Percentiles rank a stretch among this genome's conserved stretches.
phyloP scores from a whole-genome alignment of 2,329 filamentous ascomycete genomes.

The Epichloe sibirici region DNA sequence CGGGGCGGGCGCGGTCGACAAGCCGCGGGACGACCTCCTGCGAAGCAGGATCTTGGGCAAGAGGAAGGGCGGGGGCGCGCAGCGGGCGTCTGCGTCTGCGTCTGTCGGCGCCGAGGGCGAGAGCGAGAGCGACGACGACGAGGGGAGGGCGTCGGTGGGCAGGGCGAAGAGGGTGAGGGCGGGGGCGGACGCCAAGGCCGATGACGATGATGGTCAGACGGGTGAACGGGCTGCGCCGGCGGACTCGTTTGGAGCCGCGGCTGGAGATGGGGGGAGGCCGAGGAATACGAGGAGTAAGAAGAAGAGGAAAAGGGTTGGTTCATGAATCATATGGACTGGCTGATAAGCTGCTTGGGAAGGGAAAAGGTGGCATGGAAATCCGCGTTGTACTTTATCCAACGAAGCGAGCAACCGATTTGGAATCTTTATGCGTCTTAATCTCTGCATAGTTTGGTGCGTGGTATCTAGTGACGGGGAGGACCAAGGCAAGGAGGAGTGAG shows the following conservation, averaged over 20 bases:
- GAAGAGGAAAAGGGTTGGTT: neutral
- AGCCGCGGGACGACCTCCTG: neutral
- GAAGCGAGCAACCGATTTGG: neutral
- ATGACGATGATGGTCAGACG: neutral
- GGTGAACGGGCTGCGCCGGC: neutral
- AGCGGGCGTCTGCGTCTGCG: slow-evolving; percentile 4
- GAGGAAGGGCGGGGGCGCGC: slow-evolving; percentile 6
- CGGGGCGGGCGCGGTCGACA: slow-evolving; percentile 14
- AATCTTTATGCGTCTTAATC: neutral
- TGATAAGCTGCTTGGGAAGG: neutral
- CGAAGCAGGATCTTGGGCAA: slow-evolving; percentile 8
- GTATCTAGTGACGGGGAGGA: slow-evolving; percentile 14
- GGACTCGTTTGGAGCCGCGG: neutral
- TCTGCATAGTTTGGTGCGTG: neutral
- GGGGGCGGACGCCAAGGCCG: neutral
- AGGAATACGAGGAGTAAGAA: neutral
- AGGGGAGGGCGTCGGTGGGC: slow-evolving; percentile 25
- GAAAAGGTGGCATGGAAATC: neutral
- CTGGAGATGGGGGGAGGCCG: no score
- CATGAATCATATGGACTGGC: neutral
- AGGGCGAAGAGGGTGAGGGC: slow-evolving; percentile 10
- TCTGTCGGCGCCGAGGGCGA: slow-evolving; percentile 8
- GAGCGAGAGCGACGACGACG: slow-evolving; percentile 24
- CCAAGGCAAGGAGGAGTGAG: slow-evolving; percentile 1
- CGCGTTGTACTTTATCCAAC: neutral